Evolutionary conservation across 345 rosid genomes (phyloP).

Genomic region (Iberis pinnata): DNA sequence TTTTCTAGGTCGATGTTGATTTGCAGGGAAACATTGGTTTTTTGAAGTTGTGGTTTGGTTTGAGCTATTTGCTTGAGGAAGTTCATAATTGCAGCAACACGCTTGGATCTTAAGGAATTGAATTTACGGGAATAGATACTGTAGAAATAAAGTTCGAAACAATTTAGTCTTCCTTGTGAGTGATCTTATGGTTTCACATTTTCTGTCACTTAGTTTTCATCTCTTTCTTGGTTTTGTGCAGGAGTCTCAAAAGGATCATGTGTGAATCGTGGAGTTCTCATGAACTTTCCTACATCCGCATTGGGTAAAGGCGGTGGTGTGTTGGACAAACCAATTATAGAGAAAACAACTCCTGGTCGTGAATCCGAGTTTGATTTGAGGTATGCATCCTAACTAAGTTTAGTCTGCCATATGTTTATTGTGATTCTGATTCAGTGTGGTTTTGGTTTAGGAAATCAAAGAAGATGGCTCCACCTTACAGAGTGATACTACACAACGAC

Average conservation of each 20-base stretch:
- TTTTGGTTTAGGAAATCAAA: constrained; percentile 52
- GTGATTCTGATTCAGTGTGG: not conserved
- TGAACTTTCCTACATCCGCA: constrained; percentile 41
- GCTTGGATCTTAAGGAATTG: not conserved
- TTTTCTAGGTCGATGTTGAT: not conserved
- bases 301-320: constrained; percentile 69
- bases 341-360: constrained; percentile 64
- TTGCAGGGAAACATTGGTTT: not conserved
- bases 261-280: constrained; percentile 41
- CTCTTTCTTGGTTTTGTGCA: constrained; percentile 21
- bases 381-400: constrained; percentile 19
- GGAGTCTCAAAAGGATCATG: constrained; percentile 53
- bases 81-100: not conserved
- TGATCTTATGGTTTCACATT: not conserved
- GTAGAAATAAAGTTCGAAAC: no score
- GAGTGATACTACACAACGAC: constrained; percentile 83
- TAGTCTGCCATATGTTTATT: not conserved
- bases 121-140: not conserved
- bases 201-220: not conserved
- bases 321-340: constrained; percentile 62
- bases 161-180: no score
- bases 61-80: not conserved
- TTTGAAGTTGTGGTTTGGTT: constrained; percentile 12
- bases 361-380: constrained; percentile 73
- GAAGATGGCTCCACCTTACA: constrained; percentile 78